Evolutionary conservation across 2,329 filamentous ascomycete species (phyloP).

Genomic region (Orbilia javanica): DNA sequence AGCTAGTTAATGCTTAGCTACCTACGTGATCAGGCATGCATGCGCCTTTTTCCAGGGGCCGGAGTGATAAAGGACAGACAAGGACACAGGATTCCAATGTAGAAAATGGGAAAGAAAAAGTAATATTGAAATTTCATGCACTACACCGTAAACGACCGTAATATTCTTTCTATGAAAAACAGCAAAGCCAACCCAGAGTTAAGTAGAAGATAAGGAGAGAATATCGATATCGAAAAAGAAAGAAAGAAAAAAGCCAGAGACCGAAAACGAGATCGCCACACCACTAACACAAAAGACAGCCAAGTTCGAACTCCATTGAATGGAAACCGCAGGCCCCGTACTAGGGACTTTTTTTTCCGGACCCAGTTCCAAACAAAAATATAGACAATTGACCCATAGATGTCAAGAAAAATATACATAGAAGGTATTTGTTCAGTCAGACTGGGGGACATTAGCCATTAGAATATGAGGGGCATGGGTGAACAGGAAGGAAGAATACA

Average conservation of each 20-base stretch:
- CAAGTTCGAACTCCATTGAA: slow-evolving; percentile 35
- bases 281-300: slow-evolving; percentile 15
- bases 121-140: slow-evolving; percentile 20
- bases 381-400: slow-evolving; percentile 28
- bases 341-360: background rate
- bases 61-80: slow-evolving; percentile 22
- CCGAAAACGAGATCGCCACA: slow-evolving; percentile 18
- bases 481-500: slow-evolving; percentile 18
- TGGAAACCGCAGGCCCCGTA: background rate
- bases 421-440: slow-evolving; percentile 20
- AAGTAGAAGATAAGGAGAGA: background rate
- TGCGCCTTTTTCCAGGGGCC: background rate
- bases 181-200: slow-evolving; percentile 2
- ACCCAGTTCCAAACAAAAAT: slow-evolving; percentile 21
- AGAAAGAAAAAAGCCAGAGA: slow-evolving; percentile 1
- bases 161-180: background rate
- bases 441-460: slow-evolving; percentile 39
- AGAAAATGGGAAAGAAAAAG: slow-evolving; percentile 11
- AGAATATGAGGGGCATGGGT: slow-evolving; percentile 30
- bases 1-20: too few species aligned
- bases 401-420: slow-evolving; percentile 32
- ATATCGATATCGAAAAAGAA: background rate
- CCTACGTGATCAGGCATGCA: slow-evolving; percentile 25
- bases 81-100: background rate
- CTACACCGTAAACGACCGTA: slow-evolving; percentile 23